These are phyloP conservation scores for Yueomyces sp. DNA, from an alignment of 1,139 yeast genomes.

Conservation along the genomic window DNA sequence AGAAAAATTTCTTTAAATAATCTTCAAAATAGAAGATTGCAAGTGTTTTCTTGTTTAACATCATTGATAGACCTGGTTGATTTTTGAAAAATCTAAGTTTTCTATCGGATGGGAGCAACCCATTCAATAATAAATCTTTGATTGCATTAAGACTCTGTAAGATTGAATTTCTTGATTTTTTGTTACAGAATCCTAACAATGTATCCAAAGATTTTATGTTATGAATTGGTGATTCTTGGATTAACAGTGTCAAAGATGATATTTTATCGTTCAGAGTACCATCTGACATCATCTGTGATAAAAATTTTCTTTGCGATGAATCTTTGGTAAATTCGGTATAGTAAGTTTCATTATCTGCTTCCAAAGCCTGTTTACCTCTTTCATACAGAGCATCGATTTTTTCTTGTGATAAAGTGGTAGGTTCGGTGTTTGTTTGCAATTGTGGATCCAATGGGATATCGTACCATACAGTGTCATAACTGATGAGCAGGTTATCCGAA, in stretches of 20 bases:
- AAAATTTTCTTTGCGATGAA: conserved; percentile 76
- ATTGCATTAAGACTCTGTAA: conserved; percentile 81
- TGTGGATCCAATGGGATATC: conserved; percentile 36
- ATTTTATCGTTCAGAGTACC: conserved; percentile 96
- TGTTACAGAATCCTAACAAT: conserved; percentile 64
- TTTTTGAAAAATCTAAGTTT: conserved; percentile 71
- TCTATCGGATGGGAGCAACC: conserved; percentile 66
- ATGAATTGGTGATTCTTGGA: conserved; percentile 93
- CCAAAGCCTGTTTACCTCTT: conserved; percentile 55
- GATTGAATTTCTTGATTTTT: conserved; percentile 89
- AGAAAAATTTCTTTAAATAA: conserved; percentile 64
- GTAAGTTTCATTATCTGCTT: conserved; percentile 60
- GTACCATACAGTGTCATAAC: conserved; percentile 70
- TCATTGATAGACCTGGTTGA: conserved; percentile 44
- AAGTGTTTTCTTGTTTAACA: conserved; percentile 40
- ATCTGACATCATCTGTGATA: conserved; percentile 74
- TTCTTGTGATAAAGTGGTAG: conserved; percentile 33
- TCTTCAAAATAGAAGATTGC: conserved; percentile 83
- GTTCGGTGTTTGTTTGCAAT: conserved; percentile 14
- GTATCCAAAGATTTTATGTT: conserved; percentile 75
- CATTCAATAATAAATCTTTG: conserved; percentile 70
- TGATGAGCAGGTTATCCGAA: conserved; percentile 44
- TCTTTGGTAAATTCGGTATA: conserved; percentile 69
- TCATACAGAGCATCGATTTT: conserved; percentile 46
- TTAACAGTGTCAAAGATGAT: conserved; percentile 80